Conservation (phyloP, 2,329 filamentous ascomycete species). For the Chaetomiaceae sp. region DNA sequence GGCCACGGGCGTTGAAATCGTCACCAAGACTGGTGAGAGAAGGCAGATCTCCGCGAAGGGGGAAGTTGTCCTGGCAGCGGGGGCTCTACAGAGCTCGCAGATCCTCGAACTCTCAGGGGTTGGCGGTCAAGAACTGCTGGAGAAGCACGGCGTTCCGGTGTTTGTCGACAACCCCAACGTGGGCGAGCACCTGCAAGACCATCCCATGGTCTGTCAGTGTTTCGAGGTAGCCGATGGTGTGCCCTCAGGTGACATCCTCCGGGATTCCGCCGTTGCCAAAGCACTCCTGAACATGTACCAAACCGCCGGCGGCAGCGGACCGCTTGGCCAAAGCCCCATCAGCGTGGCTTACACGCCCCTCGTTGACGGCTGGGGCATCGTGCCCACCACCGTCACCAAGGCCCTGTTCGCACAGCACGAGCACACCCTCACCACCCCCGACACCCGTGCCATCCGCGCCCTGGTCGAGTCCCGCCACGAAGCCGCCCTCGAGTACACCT, state of each 20-base stretch:
- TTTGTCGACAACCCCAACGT: slow-evolving; percentile 39
- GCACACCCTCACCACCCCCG: slow-evolving; percentile 15
- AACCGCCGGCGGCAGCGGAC: slow-evolving; percentile 26
- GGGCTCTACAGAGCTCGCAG: slow-evolving; percentile 33
- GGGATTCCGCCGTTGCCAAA: slow-evolving; percentile 29
- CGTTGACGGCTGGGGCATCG: slow-evolving; percentile 26
- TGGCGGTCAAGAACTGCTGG: slow-evolving; percentile 35
- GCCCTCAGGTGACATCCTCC: slow-evolving; percentile 32
- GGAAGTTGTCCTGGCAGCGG: slow-evolving; percentile 39
- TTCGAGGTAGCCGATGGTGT: slow-evolving; percentile 38
- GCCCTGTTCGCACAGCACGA: slow-evolving; percentile 24
- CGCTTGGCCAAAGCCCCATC: slow-evolving; percentile 36
- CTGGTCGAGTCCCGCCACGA: slow-evolving; percentile 28
- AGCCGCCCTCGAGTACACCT: slow-evolving; percentile 31
- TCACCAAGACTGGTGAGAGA: slow-evolving; percentile 24
- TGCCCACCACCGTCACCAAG: slow-evolving; percentile 23
- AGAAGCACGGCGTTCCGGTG: slow-evolving; percentile 32
- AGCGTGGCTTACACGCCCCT: slow-evolving; percentile 32
- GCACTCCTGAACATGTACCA: slow-evolving; percentile 32
- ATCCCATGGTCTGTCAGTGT: slow-evolving; percentile 31
- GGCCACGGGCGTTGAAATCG: slow-evolving; percentile 31
- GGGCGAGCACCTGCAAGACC: slow-evolving; percentile 42
- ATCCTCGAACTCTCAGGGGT: slow-evolving; percentile 33
- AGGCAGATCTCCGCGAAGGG: slow-evolving; percentile 9
- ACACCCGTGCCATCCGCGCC: slow-evolving; percentile 22